These are phyloP conservation scores for Yamadazyma epiphylla DNA, from an alignment of 1,139 yeast species.

Conservation along the genomic window DNA sequence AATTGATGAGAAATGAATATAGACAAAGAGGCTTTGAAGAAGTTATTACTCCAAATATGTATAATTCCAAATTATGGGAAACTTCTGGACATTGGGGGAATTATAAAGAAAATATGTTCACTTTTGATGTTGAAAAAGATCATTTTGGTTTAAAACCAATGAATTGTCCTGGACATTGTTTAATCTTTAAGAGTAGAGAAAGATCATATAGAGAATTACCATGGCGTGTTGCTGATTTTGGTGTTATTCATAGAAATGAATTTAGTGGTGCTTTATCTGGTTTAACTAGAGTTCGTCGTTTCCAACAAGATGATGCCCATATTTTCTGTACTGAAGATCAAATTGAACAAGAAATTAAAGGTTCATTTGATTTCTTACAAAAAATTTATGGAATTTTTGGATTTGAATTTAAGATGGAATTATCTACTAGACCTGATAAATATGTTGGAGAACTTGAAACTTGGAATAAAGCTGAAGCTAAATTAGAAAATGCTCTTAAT, in stretches of 20 bases:
- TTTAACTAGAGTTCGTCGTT: slow-evolving; percentile 91
- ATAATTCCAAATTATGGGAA: slow-evolving; percentile 93
- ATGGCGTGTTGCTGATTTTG: slow-evolving; percentile 94
- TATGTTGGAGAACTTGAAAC: slow-evolving; percentile 82
- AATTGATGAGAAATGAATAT: slow-evolving; percentile 76
- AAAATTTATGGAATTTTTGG: slow-evolving; percentile 82
- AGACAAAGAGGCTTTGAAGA: slow-evolving; percentile 92
- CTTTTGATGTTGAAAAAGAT: slow-evolving; percentile 94
- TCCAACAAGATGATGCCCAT: slow-evolving; percentile 99
- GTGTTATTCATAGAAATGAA: slow-evolving; percentile 93
- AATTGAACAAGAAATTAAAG: slow-evolving; percentile 76
- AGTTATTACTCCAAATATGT: slow-evolving; percentile 98
- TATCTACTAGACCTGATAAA: slow-evolving; percentile 92
- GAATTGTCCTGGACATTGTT: slow-evolving; percentile 99
- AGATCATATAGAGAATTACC: slow-evolving; percentile 94
- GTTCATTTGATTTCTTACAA: slow-evolving; percentile 75
- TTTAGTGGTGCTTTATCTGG: slow-evolving; percentile 84
- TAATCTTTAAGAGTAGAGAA: slow-evolving; percentile 80
- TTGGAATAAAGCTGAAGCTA: slow-evolving; percentile 85
- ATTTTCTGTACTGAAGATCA: slow-evolving; percentile 92
- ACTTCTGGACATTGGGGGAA: slow-evolving; percentile 98
- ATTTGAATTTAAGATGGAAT: slow-evolving; percentile 82
- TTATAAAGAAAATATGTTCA: slow-evolving; percentile 94
- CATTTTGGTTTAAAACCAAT: slow-evolving; percentile 87
- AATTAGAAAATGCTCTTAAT: slow-evolving; percentile 70